phyloP scores from a whole-genome alignment of 2,329 filamentous ascomycete species.

The Trichoderma lentiforme region DNA sequence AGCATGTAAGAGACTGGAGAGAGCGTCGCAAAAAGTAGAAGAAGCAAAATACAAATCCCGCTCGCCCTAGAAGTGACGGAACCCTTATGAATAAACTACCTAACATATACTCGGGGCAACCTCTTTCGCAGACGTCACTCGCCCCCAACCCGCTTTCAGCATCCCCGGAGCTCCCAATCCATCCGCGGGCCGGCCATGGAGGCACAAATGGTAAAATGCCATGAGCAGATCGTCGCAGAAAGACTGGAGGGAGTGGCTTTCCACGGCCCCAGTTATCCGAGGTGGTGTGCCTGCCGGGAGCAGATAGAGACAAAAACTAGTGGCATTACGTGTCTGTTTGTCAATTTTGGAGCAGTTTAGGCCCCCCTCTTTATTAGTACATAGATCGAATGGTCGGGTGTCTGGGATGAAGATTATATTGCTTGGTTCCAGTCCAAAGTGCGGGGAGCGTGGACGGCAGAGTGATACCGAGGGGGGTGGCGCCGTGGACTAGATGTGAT shows the following conservation, averaged over 20 bases:
- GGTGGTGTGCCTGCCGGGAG: not conserved
- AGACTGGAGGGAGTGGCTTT: not conserved
- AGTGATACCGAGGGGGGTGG: not conserved
- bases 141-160: not conserved
- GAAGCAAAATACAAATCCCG: not conserved
- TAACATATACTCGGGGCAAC: not conserved
- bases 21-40: not conserved
- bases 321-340: not conserved
- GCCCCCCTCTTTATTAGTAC: not conserved
- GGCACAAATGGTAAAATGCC: not conserved
- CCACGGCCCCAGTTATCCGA: not conserved
- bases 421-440: not conserved
- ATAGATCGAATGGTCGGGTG: not conserved
- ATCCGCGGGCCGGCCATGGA: not conserved
- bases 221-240: not conserved
- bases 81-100: not conserved
- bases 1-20: not conserved
- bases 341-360: not conserved
- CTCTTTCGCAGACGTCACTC: not conserved
- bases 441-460: slow-evolving; percentile 2
- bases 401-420: not conserved
- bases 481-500: too few species aligned
- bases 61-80: not conserved
- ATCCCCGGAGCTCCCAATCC: not conserved
- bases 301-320: not conserved